Base-by-base conservation (phyloP, 192 early-diverging fungal genomes). In the Coemansia sp. region DNA sequence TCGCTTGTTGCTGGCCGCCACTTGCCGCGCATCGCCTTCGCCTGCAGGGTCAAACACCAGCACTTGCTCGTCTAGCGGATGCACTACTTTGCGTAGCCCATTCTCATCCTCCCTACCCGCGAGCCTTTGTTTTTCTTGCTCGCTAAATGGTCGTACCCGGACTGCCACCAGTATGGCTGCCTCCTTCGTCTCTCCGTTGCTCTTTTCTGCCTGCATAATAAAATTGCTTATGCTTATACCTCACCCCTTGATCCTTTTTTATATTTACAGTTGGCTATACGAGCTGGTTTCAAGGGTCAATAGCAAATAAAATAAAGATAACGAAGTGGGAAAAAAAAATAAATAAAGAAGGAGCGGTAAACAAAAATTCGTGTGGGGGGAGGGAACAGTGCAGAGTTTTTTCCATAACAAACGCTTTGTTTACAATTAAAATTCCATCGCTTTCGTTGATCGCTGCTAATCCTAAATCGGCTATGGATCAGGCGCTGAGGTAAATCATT, bases 1-100 rank as follows among this genome's bases (percentile, higher is more conserved):
- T 26, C 86, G 50, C 35, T 83, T 82, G 62, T 86, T 82, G 46
- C 87, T 63, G 51, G 88, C 61, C 0, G 57, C 41, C 41, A 74
- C 45, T 50, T 62, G 42, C 69, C 75, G 65, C 66, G 67, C 82
- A 51, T 63, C 68, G 49, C 68, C 61, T 39, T 82, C 83, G 20
- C 82, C 82, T 12, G 81, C 83, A 0, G 89, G 87, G 57, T 94
- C 92, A 46, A 87, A 89, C 12, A 94, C 82, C 6, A 85, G 66
- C 1, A 93, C 83, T 20, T 79, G 81, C 48, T 91, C 85, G 50
- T 86, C 83, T 8, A 86, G 69, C 2, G 78, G 70, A 70, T 87
- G 81, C 5, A 87, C 85, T 11, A 84, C 78, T 52, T 79, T 82
- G 50, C 80, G 80, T 7, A 81, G 45, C 23, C 23, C 23, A 26